These are phyloP conservation scores for Brassica rapa DNA, from an alignment of 345 rosid genomes.

Conservation along the genomic window DNA sequence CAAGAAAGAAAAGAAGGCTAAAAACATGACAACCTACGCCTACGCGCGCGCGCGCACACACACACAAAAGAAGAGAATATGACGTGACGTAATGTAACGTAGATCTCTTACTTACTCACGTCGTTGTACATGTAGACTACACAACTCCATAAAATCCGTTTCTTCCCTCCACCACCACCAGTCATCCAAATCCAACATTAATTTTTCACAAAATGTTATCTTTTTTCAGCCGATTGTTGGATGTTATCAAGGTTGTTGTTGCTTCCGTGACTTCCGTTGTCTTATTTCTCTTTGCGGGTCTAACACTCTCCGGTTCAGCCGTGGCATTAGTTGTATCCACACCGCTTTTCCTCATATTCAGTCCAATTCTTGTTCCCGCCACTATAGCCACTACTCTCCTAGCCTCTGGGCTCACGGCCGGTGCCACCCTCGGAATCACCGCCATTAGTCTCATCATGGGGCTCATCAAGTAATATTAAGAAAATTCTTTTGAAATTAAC, in stretches of 20 bases:
- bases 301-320: constrained; percentile 61
- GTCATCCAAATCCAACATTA: neutral
- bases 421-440: constrained; percentile 64
- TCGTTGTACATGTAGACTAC: constrained; percentile 23
- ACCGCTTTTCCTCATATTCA: constrained; percentile 74
- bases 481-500: neutral
- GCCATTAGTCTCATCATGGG: constrained; percentile 60
- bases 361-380: constrained; percentile 80
- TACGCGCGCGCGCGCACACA: neutral
- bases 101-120: constrained; percentile 3
- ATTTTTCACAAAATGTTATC: constrained; percentile 2
- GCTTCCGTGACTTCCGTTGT: constrained; percentile 62
- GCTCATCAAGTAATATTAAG: constrained; percentile 47
- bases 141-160: neutral
- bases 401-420: constrained; percentile 57
- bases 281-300: constrained; percentile 57
- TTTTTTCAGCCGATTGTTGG: neutral
- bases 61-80: constrained; percentile 1
- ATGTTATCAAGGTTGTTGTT: neutral
- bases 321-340: constrained; percentile 62
- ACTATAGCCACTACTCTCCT: constrained; percentile 51
- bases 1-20: neutral
- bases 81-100: constrained; percentile 21
- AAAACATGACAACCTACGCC: constrained; percentile 11
- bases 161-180: neutral